Conservation (phyloP, 83 land plant genomes). For the Picea abies region DNA sequence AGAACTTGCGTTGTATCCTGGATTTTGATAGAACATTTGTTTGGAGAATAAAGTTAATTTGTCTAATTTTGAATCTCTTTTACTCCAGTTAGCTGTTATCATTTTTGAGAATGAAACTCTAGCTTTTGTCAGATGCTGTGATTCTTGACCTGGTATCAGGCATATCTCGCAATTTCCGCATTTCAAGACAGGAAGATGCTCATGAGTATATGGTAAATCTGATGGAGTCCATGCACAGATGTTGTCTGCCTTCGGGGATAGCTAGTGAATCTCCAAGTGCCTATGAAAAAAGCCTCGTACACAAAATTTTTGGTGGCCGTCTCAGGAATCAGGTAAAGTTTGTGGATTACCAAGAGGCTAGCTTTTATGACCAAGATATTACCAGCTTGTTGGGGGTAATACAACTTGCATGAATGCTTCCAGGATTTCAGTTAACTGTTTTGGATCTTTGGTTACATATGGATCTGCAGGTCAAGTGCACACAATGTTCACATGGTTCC, state of each 20-base stretch:
- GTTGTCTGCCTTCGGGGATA: conserved; percentile 76
- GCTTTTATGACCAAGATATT: not conserved
- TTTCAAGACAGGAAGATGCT: conserved; percentile 94
- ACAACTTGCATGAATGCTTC: not conserved
- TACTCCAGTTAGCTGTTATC: not conserved
- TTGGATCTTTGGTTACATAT: conserved; percentile 5
- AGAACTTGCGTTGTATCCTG: conserved; percentile 86
- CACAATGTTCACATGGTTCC: conserved; percentile 73
- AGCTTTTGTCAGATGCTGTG: conserved; percentile 10
- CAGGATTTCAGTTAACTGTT: not conserved
- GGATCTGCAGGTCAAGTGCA: conserved; percentile 81
- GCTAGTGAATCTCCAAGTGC: conserved; percentile 70
- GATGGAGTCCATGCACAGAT: conserved; percentile 94
- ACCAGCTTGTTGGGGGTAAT: not conserved
- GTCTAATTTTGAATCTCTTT: too few relatives aligned
- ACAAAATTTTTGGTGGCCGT: conserved; percentile 94
- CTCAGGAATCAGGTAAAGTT: conserved; percentile 84
- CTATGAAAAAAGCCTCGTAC: conserved; percentile 77
- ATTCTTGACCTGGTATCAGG: conserved; percentile 58
- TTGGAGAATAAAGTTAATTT: too few relatives aligned
- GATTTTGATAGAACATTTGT: not conserved
- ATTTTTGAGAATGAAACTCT: not conserved
- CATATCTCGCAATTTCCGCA: conserved; percentile 81
- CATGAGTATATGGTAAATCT: conserved; percentile 94
- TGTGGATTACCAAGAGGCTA: not conserved